phyloP scores from a whole-genome alignment of 176 grass and related monocot species.

The Leersia perrieri region DNA sequence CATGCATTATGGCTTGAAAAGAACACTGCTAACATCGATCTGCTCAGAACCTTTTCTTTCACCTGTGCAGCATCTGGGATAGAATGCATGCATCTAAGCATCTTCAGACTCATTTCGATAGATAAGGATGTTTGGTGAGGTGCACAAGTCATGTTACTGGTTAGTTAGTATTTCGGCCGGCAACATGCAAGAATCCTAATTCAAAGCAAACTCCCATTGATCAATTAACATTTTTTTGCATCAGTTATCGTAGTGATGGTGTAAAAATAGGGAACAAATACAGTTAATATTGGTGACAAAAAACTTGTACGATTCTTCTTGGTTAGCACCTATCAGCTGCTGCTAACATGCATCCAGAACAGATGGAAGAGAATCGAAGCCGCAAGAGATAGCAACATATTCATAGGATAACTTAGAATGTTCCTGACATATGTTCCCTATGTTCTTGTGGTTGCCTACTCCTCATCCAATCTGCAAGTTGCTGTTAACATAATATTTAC shows the following conservation, averaged over 20 bases:
- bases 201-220: not conserved
- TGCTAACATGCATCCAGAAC: not conserved
- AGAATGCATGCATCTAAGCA: not conserved
- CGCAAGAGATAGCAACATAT: not conserved
- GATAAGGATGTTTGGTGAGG: not conserved
- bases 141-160: not conserved
- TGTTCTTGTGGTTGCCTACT: constrained; percentile 14
- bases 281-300: not conserved
- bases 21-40: not conserved
- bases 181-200: not conserved
- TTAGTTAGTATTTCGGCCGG: not conserved
- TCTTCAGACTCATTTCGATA: not conserved
- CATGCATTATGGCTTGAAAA: not conserved
- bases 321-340: not conserved
- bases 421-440: not conserved
- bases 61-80: not conserved
- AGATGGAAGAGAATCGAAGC: constrained; percentile 7
- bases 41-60: not conserved
- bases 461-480: not conserved
- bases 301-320: not conserved
- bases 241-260: not conserved
- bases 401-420: not conserved
- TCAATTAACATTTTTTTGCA: not conserved
- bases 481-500: not conserved
- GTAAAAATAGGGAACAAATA: not conserved